phyloP scores from a whole-genome alignment of 2,329 filamentous ascomycete species.

The Aspergillaceae sp. region DNA sequence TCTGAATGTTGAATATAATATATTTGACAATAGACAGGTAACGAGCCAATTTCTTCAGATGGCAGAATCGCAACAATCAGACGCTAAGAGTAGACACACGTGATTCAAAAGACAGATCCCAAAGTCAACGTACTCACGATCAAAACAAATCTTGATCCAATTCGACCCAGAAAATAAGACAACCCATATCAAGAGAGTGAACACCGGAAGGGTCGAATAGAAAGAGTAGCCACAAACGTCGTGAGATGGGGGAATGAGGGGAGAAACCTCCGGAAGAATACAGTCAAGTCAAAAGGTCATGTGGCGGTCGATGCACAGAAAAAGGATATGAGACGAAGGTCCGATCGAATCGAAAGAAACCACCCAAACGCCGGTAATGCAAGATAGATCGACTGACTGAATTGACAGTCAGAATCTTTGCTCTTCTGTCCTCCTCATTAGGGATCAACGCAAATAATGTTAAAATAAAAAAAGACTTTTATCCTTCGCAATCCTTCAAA shows the following conservation, averaged over 20 bases:
- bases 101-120: no score
- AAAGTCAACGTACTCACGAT: not conserved
- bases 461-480: no score
- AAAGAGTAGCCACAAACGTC: conserved; percentile 1
- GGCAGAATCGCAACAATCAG: not conserved
- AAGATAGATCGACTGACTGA: conserved; percentile 18
- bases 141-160: not conserved
- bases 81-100: not conserved
- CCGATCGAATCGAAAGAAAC: conserved; percentile 11
- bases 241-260: not conserved
- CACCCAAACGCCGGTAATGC: conserved; percentile 33
- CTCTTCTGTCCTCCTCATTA: not conserved
- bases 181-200: conserved; percentile 15
- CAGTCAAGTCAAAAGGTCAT: conserved; percentile 5
- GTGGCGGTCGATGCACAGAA: not conserved
- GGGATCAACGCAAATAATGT: conserved; percentile 1
- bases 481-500: conserved; percentile 46
- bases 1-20: no score
- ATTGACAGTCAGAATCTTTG: conserved; percentile 11
- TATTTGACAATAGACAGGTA: not conserved
- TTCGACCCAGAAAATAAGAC: not conserved
- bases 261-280: conserved; percentile 12
- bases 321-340: not conserved
- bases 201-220: conserved; percentile 14
- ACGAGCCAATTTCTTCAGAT: not conserved